Evolutionary conservation across 768 basidiomycete species (phyloP).

Genomic region (Hortiboletus campestris): DNA sequence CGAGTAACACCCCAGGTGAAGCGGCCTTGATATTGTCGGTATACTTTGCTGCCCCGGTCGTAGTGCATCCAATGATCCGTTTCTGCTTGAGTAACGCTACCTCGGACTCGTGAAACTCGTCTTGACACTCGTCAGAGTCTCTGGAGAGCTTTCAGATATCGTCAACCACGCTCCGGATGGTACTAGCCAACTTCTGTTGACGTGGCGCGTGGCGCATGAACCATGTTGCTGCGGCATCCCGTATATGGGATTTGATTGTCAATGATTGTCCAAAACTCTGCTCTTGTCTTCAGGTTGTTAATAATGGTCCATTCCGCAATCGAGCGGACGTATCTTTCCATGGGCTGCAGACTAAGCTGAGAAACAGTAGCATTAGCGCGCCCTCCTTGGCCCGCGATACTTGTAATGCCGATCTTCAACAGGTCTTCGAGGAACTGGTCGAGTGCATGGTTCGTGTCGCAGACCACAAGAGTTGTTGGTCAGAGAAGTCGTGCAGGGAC

Average conservation of each 20-base stretch:
- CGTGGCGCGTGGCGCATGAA: constrained; percentile 31
- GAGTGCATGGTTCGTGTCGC: constrained; percentile 71
- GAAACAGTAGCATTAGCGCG: too few relatives aligned
- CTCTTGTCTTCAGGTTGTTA: constrained; percentile 34
- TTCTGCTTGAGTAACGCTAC: constrained; percentile 40
- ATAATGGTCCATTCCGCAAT: constrained; percentile 43
- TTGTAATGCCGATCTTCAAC: constrained; percentile 53
- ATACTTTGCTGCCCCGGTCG: constrained; percentile 67
- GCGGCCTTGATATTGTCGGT: constrained; percentile 43
- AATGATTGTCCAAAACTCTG: constrained; percentile 11
- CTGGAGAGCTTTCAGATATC: constrained; percentile 33
- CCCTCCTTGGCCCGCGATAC: constrained; percentile 54
- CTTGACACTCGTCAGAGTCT: constrained; percentile 41
- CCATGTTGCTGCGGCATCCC: constrained; percentile 36
- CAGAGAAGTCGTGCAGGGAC: constrained; percentile 47
- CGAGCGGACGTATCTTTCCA: constrained; percentile 20
- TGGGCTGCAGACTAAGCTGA: constrained; percentile 43
- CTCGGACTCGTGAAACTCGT: constrained; percentile 34
- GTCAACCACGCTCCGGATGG: constrained; percentile 34
- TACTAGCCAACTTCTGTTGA: constrained; percentile 23
- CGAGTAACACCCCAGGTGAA: too few relatives aligned
- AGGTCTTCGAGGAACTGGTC: constrained; percentile 60
- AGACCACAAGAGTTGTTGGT: constrained; percentile 59
- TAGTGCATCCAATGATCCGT: constrained; percentile 67
- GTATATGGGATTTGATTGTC: too few relatives aligned